phyloP scores from a whole-genome alignment of 1,284 basidiomycete genomes.

The Exobasidium cylindrosporum region DNA sequence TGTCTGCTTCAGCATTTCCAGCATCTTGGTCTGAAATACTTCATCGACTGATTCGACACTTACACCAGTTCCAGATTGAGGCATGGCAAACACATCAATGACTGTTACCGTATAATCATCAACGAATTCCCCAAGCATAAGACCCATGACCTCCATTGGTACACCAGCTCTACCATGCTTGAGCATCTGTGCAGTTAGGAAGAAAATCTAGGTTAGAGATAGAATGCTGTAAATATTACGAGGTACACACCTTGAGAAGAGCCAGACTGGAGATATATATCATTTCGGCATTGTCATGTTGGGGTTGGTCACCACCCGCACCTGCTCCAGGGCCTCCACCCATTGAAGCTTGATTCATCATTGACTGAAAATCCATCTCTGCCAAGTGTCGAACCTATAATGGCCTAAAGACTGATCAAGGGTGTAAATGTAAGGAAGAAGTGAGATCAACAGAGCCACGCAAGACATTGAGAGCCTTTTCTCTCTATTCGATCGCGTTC shows the following conservation, averaged over 20 bases:
- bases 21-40: slow-evolving; percentile 97
- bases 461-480: neutral
- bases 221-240: slow-evolving; percentile 58
- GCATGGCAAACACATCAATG: slow-evolving; percentile 99
- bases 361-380: slow-evolving; percentile 17
- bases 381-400: too few relatives aligned
- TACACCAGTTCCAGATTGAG: slow-evolving; percentile 96
- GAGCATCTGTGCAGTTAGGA: slow-evolving; percentile 72
- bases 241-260: slow-evolving; percentile 46
- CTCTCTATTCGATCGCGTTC: neutral
- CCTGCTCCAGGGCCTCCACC: slow-evolving; percentile 12
- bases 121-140: slow-evolving; percentile 97
- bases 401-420: too few relatives aligned
- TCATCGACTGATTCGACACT: slow-evolving; percentile 99
- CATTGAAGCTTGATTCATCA: slow-evolving; percentile 16
- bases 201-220: slow-evolving; percentile 1
- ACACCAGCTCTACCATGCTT: slow-evolving; percentile 99
- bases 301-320: slow-evolving; percentile 42
- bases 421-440: too few relatives aligned
- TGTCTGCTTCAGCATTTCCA: slow-evolving; percentile 99
- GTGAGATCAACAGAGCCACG: neutral
- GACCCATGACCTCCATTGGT: slow-evolving; percentile 99
- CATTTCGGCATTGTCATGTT: slow-evolving; percentile 57
- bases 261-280: slow-evolving; percentile 54
- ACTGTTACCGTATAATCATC: slow-evolving; percentile 86